Evolutionary conservation across 2,329 filamentous ascomycete species (phyloP).

Genomic region (Colletotrichum spaethianum): DNA sequence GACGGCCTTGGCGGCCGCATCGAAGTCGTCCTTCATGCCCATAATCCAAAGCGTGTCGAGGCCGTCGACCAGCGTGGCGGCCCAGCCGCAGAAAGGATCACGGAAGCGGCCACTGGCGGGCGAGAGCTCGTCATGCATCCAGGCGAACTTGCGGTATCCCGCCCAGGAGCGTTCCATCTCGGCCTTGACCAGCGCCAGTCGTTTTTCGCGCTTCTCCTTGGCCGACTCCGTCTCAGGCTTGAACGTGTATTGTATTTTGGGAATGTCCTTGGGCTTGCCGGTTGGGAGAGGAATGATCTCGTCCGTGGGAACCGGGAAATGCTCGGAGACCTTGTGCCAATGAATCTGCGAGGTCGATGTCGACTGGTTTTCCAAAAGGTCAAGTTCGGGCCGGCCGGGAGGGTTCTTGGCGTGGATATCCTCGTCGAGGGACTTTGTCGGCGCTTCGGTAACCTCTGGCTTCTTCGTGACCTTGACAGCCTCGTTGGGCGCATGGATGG

Average conservation of each 20-base stretch:
- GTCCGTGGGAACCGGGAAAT: conserved; percentile 81
- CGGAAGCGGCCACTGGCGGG: conserved; percentile 78
- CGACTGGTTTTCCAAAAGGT: conserved; percentile 41
- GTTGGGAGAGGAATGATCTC: conserved; percentile 84
- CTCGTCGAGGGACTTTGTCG: conserved; percentile 23
- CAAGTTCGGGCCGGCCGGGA: conserved; percentile 41
- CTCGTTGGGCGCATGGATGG: conserved; percentile 27
- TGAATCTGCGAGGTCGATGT: conserved; percentile 60
- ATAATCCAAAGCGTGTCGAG: conserved; percentile 92
- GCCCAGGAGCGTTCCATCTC: conserved; percentile 86
- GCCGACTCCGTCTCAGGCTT: conserved; percentile 72
- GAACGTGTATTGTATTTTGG: conserved; percentile 83
- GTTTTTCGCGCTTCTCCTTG: conserved; percentile 74
- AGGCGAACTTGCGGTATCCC: conserved; percentile 85
- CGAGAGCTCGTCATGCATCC: conserved; percentile 87
- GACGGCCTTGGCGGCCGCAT: conserved; percentile 80
- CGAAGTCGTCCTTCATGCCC: conserved; percentile 83
- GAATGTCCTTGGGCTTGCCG: conserved; percentile 77
- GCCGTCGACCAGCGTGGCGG: conserved; percentile 86
- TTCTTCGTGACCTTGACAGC: conserved; percentile 19
- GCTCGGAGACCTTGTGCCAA: conserved; percentile 82
- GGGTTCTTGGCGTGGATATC: conserved; percentile 44
- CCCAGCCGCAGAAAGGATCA: conserved; percentile 94
- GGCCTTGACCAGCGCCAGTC: conserved; percentile 77
- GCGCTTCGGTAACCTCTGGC: conserved; percentile 29